Evolutionary conservation across 306 rosid genomes (phyloP).

Genomic region (Geum urbanum): DNA sequence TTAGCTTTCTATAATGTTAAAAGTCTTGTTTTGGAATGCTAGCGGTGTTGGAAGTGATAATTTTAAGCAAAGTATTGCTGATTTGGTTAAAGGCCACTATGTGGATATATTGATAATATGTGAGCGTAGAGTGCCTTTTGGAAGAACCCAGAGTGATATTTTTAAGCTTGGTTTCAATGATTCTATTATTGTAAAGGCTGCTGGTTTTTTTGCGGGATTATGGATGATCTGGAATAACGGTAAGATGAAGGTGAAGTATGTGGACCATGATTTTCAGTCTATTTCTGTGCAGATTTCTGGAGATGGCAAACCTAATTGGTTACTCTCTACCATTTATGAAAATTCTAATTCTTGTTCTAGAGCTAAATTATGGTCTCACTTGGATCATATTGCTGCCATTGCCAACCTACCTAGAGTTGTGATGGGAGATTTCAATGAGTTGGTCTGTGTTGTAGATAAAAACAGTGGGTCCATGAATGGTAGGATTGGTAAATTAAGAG

Average conservation of each 20-base stretch:
- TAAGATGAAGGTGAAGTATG: neutral
- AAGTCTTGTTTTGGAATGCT: neutral
- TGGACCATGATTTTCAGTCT: neutral
- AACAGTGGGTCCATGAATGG: neutral
- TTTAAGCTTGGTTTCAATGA: neutral
- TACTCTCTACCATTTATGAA: neutral
- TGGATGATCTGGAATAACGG: neutral
- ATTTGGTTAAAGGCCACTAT: neutral
- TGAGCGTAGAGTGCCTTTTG: neutral
- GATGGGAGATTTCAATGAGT: neutral
- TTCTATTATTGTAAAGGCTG: neutral
- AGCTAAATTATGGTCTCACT: too few relatives aligned
- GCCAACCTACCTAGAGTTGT: neutral
- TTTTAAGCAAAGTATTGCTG: neutral
- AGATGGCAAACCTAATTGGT: neutral
- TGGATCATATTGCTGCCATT: too few relatives aligned
- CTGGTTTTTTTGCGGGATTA: neutral
- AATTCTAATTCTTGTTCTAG: neutral
- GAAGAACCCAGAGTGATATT: neutral
- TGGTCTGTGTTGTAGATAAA: neutral
- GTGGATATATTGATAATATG: neutral
- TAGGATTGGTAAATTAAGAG: neutral
- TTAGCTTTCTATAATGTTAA: neutral
- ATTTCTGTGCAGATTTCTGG: neutral
- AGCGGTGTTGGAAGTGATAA: neutral